Conservation (phyloP, 2,329 filamentous ascomycete species). For the Colletotrichum aenigma region DNA sequence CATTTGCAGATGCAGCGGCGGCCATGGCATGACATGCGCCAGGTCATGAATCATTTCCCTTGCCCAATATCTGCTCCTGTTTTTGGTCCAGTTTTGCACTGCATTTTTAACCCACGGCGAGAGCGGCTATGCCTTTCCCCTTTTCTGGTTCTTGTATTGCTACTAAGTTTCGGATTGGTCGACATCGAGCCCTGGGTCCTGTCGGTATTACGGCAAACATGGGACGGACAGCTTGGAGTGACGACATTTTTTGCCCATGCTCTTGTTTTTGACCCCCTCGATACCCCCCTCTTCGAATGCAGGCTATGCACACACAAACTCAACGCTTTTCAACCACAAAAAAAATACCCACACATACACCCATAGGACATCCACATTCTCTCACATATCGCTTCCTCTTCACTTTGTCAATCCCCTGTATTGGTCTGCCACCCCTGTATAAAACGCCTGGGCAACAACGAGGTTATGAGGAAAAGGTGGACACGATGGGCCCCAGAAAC, state of each 20-base stretch:
- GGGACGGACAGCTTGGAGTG: constrained; percentile 11
- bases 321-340: neutral
- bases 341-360: neutral
- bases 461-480: constrained; percentile 18
- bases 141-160: neutral
- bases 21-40: constrained; percentile 45
- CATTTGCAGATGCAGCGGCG: constrained; percentile 63
- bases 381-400: constrained; percentile 15
- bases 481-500: constrained; percentile 11
- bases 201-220: constrained; percentile 13
- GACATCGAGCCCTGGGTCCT: neutral
- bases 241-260: constrained; percentile 11
- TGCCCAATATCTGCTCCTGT: neutral
- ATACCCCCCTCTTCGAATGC: constrained; percentile 4
- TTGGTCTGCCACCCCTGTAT: constrained; percentile 9
- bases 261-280: neutral
- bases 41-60: constrained; percentile 5
- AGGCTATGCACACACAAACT: neutral
- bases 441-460: constrained; percentile 8
- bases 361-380: neutral
- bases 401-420: constrained; percentile 9
- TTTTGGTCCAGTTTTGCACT: neutral
- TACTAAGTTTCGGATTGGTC: constrained; percentile 2
- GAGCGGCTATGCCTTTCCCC: neutral
- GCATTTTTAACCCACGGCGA: neutral